Conservation (phyloP, 257 asterid genomes). For the Nicotiana benthamiana region DNA sequence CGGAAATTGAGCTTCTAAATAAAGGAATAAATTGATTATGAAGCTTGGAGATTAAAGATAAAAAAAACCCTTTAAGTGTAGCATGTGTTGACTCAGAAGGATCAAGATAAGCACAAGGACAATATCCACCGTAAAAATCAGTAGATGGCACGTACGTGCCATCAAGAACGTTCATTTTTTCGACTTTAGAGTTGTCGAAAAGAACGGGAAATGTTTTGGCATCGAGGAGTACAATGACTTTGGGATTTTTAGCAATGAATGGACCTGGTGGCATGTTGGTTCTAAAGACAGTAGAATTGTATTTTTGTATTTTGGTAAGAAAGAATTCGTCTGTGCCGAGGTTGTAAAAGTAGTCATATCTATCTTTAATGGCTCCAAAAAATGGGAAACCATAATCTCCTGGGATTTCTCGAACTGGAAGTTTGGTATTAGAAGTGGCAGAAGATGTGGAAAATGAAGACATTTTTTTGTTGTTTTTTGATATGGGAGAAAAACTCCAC, state of each 20-base stretch:
- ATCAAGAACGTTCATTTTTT: constrained; percentile 59
- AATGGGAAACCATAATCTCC: constrained; percentile 41
- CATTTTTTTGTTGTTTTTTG: constrained; percentile 2
- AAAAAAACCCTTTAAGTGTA: constrained; percentile 31
- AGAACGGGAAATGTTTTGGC: constrained; percentile 56
- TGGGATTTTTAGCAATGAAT: constrained; percentile 30
- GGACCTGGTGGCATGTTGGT: constrained; percentile 54
- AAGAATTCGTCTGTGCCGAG: constrained; percentile 43
- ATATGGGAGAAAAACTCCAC: background rate
- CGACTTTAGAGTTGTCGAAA: constrained; percentile 66
- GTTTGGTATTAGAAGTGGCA: background rate
- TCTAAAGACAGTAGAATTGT: constrained; percentile 43
- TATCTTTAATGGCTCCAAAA: constrained; percentile 40
- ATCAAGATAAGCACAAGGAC: constrained; percentile 64
- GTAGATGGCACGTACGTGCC: constrained; percentile 79
- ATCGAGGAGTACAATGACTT: constrained; percentile 48
- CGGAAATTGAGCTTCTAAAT: constrained; percentile 28
- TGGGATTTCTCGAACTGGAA: constrained; percentile 44
- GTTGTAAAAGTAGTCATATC: constrained; percentile 33
- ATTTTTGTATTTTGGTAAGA: constrained; percentile 25
- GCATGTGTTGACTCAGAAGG: constrained; percentile 50
- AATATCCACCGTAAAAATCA: constrained; percentile 53
- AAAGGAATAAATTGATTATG: constrained; percentile 36
- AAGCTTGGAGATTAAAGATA: constrained; percentile 23
- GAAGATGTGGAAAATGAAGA: constrained; percentile 8